Evolutionary conservation across 1,139 yeast species (phyloP).

Genomic region (Protomyces macrosporus): DNA sequence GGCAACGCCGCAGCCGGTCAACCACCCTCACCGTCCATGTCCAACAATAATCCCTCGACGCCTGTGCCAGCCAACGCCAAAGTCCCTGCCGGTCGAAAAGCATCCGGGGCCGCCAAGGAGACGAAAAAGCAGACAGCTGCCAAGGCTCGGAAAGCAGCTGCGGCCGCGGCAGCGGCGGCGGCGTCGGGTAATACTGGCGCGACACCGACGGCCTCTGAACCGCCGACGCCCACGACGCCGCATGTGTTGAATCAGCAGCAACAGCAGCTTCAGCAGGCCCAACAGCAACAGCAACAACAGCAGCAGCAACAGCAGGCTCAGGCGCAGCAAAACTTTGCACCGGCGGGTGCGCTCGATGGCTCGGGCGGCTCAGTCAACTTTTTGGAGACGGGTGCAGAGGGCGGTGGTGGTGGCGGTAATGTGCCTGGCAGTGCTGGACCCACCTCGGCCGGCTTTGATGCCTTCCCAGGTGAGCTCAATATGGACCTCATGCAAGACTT

Average conservation of each 20-base stretch:
- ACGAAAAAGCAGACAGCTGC: constrained; percentile 34
- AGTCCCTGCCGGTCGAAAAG: constrained; percentile 43
- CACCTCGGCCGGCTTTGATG: neutral
- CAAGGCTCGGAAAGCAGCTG: constrained; percentile 32
- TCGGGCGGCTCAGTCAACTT: neutral
- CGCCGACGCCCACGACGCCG: constrained; percentile 43
- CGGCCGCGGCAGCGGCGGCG: constrained; percentile 35
- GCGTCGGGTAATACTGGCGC: neutral
- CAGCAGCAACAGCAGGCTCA: constrained; percentile 29
- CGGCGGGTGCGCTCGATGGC: neutral
- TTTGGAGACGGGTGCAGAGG: neutral
- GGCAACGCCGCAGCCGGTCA: constrained; percentile 29
- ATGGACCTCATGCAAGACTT: constrained; percentile 29
- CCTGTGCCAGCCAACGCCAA: constrained; percentile 45
- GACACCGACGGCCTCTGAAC: constrained; percentile 38
- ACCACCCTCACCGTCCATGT: constrained; percentile 40
- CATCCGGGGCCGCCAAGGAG: constrained; percentile 38
- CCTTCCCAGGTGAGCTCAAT: constrained; percentile 17
- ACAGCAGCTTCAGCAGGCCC: constrained; percentile 27
- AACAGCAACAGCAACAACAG: constrained; percentile 23
- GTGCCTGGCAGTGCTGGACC: neutral
- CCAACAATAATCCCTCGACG: constrained; percentile 42
- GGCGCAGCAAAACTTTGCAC: constrained; percentile 4
- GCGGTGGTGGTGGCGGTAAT: neutral
- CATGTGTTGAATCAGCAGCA: constrained; percentile 28